These are phyloP conservation scores for Triticum turgidum DNA, from an alignment of 176 grass and related monocot species.

Conservation along the genomic window DNA sequence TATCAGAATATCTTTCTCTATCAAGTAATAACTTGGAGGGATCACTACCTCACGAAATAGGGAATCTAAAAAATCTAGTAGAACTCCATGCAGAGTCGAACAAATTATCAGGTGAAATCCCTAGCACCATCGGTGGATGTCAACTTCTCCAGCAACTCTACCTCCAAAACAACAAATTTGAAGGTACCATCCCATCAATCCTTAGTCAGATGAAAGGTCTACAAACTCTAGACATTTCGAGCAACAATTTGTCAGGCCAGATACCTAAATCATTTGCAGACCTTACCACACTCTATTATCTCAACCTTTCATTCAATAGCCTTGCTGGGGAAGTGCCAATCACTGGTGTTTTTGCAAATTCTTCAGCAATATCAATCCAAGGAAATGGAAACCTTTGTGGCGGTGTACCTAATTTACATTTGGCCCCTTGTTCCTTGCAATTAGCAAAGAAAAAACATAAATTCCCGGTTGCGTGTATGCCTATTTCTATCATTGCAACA, in stretches of 20 bases:
- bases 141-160: conserved; percentile 35
- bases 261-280: background rate
- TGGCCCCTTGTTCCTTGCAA: conserved; percentile 6
- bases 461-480: too few relatives aligned
- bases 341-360: conserved; percentile 32
- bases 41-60: background rate
- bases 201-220: conserved; percentile 14
- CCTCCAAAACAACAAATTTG: conserved; percentile 37
- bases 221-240: conserved; percentile 27
- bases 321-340: conserved; percentile 34
- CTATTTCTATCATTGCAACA: too few relatives aligned
- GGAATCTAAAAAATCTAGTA: background rate
- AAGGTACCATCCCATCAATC: background rate
- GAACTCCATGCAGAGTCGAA: background rate
- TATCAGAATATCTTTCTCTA: background rate
- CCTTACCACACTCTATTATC: background rate
- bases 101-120: conserved; percentile 16
- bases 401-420: background rate
- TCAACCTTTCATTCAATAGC: conserved; percentile 36
- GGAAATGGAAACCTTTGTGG: conserved; percentile 33
- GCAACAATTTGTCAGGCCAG: conserved; percentile 16
- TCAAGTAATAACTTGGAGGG: background rate
- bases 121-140: conserved; percentile 30
- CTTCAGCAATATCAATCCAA: conserved; percentile 1
- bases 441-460: background rate